Percentiles rank a stretch among this genome's conserved stretches.
Evolutionary conservation across 768 basidiomycete species (phyloP).

Genomic region (Butyriboletus loyo): DNA sequence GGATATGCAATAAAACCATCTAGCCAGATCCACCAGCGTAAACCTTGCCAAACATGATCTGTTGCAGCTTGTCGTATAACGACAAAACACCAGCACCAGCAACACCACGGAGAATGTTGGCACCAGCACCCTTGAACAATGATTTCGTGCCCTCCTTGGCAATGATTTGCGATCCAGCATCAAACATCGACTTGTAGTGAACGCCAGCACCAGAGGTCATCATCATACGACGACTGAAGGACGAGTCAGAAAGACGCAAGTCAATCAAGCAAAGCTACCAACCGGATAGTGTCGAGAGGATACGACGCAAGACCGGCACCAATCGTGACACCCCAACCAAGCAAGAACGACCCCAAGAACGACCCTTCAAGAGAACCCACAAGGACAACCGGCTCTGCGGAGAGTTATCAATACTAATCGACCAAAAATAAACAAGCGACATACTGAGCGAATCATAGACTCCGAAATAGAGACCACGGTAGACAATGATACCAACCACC

Average conservation of each 20-base stretch:
- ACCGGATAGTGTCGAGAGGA: slow-evolving; percentile 90
- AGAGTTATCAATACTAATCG: slow-evolving; percentile 21
- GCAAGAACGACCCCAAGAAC: slow-evolving; percentile 94
- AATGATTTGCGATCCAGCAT: slow-evolving; percentile 91
- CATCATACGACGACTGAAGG: slow-evolving; percentile 98
- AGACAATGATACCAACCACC: slow-evolving; percentile 98
- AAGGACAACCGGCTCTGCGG: slow-evolving; percentile 90
- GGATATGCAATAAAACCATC: slow-evolving; percentile 9
- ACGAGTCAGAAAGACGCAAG: slow-evolving; percentile 9
- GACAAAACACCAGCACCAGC: slow-evolving; percentile 99
- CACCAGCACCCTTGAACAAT: slow-evolving; percentile 99
- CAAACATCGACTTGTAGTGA: slow-evolving; percentile 99
- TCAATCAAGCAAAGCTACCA: background rate
- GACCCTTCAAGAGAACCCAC: slow-evolving; percentile 93
- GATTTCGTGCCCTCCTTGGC: slow-evolving; percentile 95
- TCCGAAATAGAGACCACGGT: slow-evolving; percentile 99
- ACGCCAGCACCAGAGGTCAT: slow-evolving; percentile 96
- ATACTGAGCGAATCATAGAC: slow-evolving; percentile 90
- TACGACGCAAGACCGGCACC: slow-evolving; percentile 99
- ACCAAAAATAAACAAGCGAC: slow-evolving; percentile 36
- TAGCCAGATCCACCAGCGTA: slow-evolving; percentile 82
- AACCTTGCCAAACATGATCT: slow-evolving; percentile 97
- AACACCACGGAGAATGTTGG: slow-evolving; percentile 95
- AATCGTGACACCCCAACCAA: slow-evolving; percentile 99
- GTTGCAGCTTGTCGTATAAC: slow-evolving; percentile 97